A percentile compares a stretch with the other conserved stretches of the same genome.
Conservation (phyloP, 805 yeast genomes). For the Zygosaccharomyces pseudorouxii region DNA sequence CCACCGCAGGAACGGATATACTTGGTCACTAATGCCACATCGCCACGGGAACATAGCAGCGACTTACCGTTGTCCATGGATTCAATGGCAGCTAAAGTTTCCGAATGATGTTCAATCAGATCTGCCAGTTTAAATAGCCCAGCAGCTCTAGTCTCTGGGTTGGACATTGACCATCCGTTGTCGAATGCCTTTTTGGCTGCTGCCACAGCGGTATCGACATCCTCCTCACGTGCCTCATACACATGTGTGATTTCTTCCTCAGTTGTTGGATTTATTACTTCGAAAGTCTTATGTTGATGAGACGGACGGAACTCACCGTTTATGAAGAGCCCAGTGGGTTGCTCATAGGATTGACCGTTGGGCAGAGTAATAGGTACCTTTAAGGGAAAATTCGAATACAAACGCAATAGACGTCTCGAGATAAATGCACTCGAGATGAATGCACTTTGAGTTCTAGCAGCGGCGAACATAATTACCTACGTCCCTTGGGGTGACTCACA, state of each 20-base stretch:
- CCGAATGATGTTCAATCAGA: constrained; percentile 67
- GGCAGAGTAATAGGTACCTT: constrained; percentile 55
- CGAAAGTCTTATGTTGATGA: constrained; percentile 54
- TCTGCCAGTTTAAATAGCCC: constrained; percentile 71
- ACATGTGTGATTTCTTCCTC: constrained; percentile 66
- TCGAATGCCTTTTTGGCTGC: constrained; percentile 80
- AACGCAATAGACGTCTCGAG: constrained; percentile 15
- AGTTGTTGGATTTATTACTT: constrained; percentile 61
- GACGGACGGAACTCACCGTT: constrained; percentile 67
- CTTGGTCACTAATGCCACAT: constrained; percentile 63
- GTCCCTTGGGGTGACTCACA: background rate
- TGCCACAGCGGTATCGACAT: constrained; percentile 76
- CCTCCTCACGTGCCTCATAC: constrained; percentile 64
- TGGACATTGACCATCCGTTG: constrained; percentile 61
- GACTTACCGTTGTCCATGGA: constrained; percentile 90
- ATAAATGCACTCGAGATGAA: constrained; percentile 1
- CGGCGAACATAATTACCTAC: background rate
- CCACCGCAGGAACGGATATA: constrained; percentile 84
- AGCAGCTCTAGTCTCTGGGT: constrained; percentile 61
- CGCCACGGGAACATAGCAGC: constrained; percentile 64
- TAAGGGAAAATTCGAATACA: constrained; percentile 38
- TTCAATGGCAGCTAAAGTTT: constrained; percentile 75
- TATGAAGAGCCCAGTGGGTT: constrained; percentile 77
- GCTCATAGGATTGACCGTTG: constrained; percentile 63
- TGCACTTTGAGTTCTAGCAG: background rate